Evolutionary conservation across 2,329 filamentous ascomycete species (phyloP).

Genomic region (Talaromyces sp.): DNA sequence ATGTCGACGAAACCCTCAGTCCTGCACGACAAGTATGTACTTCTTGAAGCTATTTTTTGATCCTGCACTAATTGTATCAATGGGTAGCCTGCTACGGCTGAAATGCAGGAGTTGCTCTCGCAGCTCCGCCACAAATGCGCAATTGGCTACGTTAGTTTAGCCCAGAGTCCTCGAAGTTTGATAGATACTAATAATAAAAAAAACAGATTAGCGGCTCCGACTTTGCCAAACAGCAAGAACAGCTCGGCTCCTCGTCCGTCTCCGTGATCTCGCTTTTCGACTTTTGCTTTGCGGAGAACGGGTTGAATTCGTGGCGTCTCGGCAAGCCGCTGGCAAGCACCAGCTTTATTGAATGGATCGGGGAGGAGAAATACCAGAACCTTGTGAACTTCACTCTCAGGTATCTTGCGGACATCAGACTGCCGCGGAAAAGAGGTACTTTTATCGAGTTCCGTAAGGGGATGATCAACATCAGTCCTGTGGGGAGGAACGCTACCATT

Average conservation of each 20-base stretch:
- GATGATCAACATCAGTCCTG: constrained; percentile 61
- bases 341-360: constrained; percentile 88
- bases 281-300: constrained; percentile 97
- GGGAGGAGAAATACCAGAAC: constrained; percentile 68
- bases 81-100: constrained; percentile 61
- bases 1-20: constrained; percentile 91
- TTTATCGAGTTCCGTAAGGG: constrained; percentile 63
- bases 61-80: constrained; percentile 1
- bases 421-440: constrained; percentile 61
- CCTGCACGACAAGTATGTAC: constrained; percentile 66
- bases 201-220: constrained; percentile 74
- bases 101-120: constrained; percentile 78
- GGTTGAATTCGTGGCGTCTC: constrained; percentile 81
- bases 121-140: constrained; percentile 79
- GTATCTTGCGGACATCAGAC: constrained; percentile 57
- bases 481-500: constrained; percentile 72
- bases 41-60: neutral
- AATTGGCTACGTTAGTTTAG: constrained; percentile 64
- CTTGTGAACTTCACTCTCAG: constrained; percentile 55
- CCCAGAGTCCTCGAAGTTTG: neutral
- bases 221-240: constrained; percentile 91
- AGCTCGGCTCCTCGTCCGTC: constrained; percentile 67
- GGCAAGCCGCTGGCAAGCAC: constrained; percentile 70
- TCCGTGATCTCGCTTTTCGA: constrained; percentile 84
- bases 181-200: constrained; percentile 8